These are phyloP conservation scores for Aspergillus biplanus DNA, from an alignment of 495 filamentous ascomycete species.

Conservation along the genomic window DNA sequence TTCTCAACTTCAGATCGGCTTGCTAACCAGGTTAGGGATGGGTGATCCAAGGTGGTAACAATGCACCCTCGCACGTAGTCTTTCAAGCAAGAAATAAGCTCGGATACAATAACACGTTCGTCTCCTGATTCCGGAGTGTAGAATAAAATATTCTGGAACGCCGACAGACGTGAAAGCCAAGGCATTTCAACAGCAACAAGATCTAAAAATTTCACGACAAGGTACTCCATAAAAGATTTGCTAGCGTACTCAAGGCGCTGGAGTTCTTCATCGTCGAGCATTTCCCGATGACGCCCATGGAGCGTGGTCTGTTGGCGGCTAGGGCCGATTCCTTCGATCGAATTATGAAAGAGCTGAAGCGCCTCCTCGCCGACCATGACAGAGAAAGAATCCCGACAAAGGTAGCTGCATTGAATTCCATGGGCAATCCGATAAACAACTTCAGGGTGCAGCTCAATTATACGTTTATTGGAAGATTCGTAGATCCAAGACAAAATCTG, in stretches of 20 bases:
- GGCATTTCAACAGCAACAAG: slow-evolving; percentile 42
- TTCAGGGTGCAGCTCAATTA: slow-evolving; percentile 54
- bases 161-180: slow-evolving; percentile 43
- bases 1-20: not conserved
- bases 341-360: slow-evolving; percentile 34
- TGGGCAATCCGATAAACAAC: slow-evolving; percentile 48
- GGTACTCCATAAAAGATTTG: slow-evolving; percentile 44
- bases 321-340: slow-evolving; percentile 9
- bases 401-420: slow-evolving; percentile 38
- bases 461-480: slow-evolving; percentile 40
- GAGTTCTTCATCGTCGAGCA: slow-evolving; percentile 45
- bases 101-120: slow-evolving; percentile 8
- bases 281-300: slow-evolving; percentile 37
- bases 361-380: slow-evolving; percentile 53
- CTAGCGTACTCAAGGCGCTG: slow-evolving; percentile 58
- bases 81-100: slow-evolving; percentile 32
- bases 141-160: slow-evolving; percentile 30
- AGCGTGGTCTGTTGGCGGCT: slow-evolving; percentile 20
- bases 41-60: not conserved
- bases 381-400: slow-evolving; percentile 52
- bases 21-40: not conserved
- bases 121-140: slow-evolving; percentile 17
- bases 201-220: slow-evolving; percentile 37
- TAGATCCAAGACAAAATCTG: slow-evolving; percentile 54
- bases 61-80: slow-evolving; percentile 20